Evolutionary conservation across 352 stramenopile genomes (phyloP), one percentile per base, ranked within the genome.

Genomic region (Globisporangium carolinianum): DNA sequence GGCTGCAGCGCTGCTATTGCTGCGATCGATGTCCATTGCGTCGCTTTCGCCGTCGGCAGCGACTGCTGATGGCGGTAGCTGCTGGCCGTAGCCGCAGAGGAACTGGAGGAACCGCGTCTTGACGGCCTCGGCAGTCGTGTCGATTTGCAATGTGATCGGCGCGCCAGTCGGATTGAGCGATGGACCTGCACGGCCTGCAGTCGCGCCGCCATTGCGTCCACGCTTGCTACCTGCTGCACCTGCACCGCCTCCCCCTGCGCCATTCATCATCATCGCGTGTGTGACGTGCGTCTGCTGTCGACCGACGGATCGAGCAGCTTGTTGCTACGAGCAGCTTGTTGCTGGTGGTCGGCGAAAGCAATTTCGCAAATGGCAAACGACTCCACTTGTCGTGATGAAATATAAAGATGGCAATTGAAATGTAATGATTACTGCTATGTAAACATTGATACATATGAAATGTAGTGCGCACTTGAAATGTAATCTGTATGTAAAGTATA

Each of bases 91-190:
- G 50, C 79, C 73, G 36, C 82, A 89, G 24, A 94, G 67, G 54
- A 92, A 91, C 66, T 92, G 75, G 53, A 94, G 65, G 57, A 94
- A 94, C 10, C 84, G 84, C 61, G 69, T 76, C 69, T 91, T 92
- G 46, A 94, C 84, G 10, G 83, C 73, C 68, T 94, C 82, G 6
- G 84, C 84, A 3, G 82, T 94, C 46, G 70, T 59, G 57, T 94
- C 84, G 43, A 90, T 71, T 18, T 88, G 66, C 37, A 87, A 47
- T 51, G 86, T 74, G 3, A 87, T 63, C n/a, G 79, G 69, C 6
- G 66, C 66, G 47, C 58, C 59, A 15, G 45, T 67, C 2, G 67
- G 58, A 17, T 81, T 81, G 18, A 86, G 73, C 24, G 69, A 6
- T 14, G 75, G 64, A 5, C 51, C 58, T 3, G 47, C 35, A 17